Percentiles rank a stretch among this genome's conserved stretches.
Evolutionary conservation across 2,329 filamentous ascomycete genomes (phyloP).

Genomic region (Neopestalotiopsis sp.): DNA sequence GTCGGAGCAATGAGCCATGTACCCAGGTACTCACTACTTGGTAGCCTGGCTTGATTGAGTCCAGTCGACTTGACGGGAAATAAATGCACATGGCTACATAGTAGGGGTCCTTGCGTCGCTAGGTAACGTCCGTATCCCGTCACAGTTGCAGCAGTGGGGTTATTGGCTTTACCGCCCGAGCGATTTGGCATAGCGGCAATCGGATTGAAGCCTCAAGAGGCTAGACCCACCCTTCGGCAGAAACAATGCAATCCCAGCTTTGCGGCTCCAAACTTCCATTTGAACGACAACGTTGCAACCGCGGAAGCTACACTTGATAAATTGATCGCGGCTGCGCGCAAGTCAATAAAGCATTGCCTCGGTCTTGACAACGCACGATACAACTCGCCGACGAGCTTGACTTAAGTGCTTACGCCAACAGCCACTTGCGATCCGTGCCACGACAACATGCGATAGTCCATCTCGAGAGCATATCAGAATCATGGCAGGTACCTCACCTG

Average conservation of each 20-base stretch:
- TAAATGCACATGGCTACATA: background rate
- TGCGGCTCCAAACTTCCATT: conserved; percentile 13
- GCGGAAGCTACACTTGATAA: background rate
- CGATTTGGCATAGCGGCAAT: background rate
- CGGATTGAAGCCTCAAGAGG: background rate
- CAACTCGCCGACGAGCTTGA: background rate
- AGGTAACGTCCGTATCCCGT: background rate
- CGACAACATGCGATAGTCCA: conserved; percentile 26
- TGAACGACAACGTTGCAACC: conserved; percentile 1
- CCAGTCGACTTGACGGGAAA: too few species aligned
- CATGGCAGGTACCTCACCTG: conserved; percentile 51
- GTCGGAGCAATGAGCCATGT: too few species aligned
- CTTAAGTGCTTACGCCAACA: background rate
- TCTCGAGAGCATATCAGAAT: conserved; percentile 20
- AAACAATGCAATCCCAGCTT: conserved; percentile 17
- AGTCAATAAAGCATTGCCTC: background rate
- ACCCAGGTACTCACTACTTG: too few species aligned
- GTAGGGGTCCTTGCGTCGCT: background rate
- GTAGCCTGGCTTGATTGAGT: too few species aligned
- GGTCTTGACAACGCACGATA: background rate
- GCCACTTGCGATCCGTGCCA: background rate
- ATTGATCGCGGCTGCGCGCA: background rate
- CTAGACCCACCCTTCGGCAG: background rate
- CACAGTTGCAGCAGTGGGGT: background rate
- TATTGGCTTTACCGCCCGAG: background rate